These are phyloP conservation scores for Thymus mandschuricus DNA, from an alignment of 257 asterid genomes.

Conservation along the genomic window DNA sequence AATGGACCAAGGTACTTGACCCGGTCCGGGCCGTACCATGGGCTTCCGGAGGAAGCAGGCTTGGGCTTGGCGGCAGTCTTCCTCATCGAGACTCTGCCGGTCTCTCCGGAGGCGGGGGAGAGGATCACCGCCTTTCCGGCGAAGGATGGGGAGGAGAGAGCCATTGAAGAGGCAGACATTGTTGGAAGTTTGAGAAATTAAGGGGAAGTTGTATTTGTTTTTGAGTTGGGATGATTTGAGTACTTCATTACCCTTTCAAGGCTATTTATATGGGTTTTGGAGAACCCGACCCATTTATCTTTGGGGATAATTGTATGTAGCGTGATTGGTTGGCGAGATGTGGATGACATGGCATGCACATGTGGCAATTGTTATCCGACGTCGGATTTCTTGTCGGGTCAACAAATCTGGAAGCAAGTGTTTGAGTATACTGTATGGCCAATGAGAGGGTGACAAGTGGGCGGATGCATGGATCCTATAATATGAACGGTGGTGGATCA, in stretches of 20 bases:
- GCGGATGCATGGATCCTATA: neutral
- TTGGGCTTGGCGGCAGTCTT: slow-evolving; percentile 37
- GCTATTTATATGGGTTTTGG: slow-evolving; percentile 4
- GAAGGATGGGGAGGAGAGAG: slow-evolving; percentile 59
- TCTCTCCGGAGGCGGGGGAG: slow-evolving; percentile 36
- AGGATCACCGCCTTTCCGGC: slow-evolving; percentile 51
- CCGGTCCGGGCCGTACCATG: slow-evolving; percentile 51
- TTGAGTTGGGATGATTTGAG: neutral
- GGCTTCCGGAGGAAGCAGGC: slow-evolving; percentile 50
- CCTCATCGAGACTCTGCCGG: slow-evolving; percentile 52
- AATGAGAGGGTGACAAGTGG: slow-evolving; percentile 18
- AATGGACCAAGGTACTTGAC: slow-evolving; percentile 47
- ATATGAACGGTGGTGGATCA: neutral
- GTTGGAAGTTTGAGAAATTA: neutral
- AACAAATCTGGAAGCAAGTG: slow-evolving; percentile 2
- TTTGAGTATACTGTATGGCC: slow-evolving; percentile 8
- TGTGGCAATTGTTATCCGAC: neutral
- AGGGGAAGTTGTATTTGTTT: neutral
- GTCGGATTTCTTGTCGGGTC: neutral
- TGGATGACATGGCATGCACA: slow-evolving; percentile 9
- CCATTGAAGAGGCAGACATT: slow-evolving; percentile 60
- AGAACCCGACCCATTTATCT: slow-evolving; percentile 17
- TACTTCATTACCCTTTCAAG: neutral
- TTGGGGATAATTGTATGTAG: neutral
- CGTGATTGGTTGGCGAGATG: slow-evolving; percentile 10